phyloP scores from a whole-genome alignment of 208 protist genomes.

The Wallacemonas sp. region DNA sequence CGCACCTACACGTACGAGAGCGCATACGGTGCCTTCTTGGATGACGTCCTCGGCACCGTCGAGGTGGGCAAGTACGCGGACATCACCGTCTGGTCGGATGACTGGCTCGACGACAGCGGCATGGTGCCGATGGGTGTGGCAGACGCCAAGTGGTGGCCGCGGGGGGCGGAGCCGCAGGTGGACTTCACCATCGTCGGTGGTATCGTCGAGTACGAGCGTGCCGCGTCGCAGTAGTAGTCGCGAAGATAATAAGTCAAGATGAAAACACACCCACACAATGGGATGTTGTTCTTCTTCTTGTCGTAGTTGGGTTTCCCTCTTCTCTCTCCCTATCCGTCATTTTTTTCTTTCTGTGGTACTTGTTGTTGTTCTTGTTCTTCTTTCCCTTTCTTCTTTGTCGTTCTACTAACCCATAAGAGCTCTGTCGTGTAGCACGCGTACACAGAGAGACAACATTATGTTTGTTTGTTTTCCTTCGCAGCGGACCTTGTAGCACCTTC shows the following conservation, averaged over 20 bases:
- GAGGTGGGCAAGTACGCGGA: conserved; percentile 68
- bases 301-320: not conserved
- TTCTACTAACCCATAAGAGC: not conserved
- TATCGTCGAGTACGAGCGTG: conserved; percentile 48
- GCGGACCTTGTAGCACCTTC: no score
- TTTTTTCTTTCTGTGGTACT: conserved; percentile 6
- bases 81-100: conserved; percentile 54
- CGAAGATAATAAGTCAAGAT: not conserved
- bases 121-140: conserved; percentile 26
- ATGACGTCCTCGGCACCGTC: conserved; percentile 50
- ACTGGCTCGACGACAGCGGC: conserved; percentile 35
- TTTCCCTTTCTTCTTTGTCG: not conserved
- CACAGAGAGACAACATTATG: no score
- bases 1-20: conserved; percentile 57
- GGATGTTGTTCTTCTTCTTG: not conserved
- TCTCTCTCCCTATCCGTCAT: conserved; percentile 1
- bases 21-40: conserved; percentile 60
- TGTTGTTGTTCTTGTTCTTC: not conserved
- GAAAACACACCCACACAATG: not conserved
- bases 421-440: no score
- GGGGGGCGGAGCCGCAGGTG: conserved; percentile 34
- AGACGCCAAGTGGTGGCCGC: conserved; percentile 41
- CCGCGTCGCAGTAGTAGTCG: not conserved
- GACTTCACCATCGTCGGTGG: conserved; percentile 54
- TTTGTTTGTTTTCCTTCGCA: no score